Evolutionary conservation across 2,329 filamentous ascomycete genomes (phyloP).

Genomic region (Amauroascus verrucosus): DNA sequence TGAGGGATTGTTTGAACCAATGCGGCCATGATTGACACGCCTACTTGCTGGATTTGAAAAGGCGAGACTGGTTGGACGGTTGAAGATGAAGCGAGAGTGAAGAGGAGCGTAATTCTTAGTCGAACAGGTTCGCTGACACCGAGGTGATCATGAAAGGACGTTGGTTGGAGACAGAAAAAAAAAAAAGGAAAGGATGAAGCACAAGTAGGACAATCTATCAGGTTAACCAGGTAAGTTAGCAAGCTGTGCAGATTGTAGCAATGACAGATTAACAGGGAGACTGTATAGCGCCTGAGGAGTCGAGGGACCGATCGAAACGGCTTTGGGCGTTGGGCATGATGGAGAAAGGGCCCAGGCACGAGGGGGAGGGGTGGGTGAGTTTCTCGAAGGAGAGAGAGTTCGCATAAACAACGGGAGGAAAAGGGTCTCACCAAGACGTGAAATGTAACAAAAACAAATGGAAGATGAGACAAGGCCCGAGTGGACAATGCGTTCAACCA

Average conservation of each 20-base stretch:
- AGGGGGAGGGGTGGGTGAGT: neutral
- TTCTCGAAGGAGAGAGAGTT: neutral
- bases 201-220: neutral
- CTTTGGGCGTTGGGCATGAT: too few relatives aligned
- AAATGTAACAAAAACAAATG: constrained; percentile 8
- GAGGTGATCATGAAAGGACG: too few relatives aligned
- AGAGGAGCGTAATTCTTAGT: neutral
- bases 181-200: neutral
- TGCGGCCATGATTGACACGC: constrained; percentile 59
- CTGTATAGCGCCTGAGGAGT: too few relatives aligned
- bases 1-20: constrained; percentile 72
- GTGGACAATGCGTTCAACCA: constrained; percentile 3
- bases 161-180: too few relatives aligned
- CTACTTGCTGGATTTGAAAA: constrained; percentile 15
- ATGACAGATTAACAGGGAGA: neutral
- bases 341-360: too few relatives aligned
- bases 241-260: too few relatives aligned
- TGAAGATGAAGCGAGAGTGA: neutral
- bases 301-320: neutral
- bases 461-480: constrained; percentile 18
- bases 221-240: neutral
- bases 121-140: too few relatives aligned
- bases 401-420: neutral
- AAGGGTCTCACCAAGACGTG: constrained; percentile 8
- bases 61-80: neutral